phyloP scores from a whole-genome alignment of 441 rosid species.

The Macaranga tanarius region DNA sequence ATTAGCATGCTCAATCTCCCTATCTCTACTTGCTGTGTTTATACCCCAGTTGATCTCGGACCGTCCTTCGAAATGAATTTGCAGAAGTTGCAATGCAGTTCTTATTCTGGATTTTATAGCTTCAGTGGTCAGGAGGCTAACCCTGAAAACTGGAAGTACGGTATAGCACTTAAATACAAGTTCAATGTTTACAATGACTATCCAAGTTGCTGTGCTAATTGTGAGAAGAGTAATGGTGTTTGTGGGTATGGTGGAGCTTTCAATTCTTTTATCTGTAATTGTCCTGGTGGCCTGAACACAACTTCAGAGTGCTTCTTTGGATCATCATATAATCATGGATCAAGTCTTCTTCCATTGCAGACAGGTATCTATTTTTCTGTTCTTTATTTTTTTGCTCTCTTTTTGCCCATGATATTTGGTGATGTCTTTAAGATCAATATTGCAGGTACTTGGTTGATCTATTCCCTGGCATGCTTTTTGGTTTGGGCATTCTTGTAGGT shows the following conservation, averaged over 20 bases:
- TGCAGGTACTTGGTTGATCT: constrained; percentile 45
- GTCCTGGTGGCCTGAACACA: constrained; percentile 68
- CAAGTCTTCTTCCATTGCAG: constrained; percentile 34
- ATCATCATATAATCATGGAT: constrained; percentile 40
- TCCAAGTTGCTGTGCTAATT: constrained; percentile 56
- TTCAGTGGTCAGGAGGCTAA: constrained; percentile 69
- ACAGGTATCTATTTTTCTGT: constrained; percentile 24
- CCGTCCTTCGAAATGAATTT: constrained; percentile 79
- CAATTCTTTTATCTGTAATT: constrained; percentile 61
- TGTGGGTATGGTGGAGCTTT: constrained; percentile 64
- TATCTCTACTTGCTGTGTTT: constrained; percentile 81
- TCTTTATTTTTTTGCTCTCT: background rate
- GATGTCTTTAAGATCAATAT: background rate
- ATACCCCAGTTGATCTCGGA: constrained; percentile 82
- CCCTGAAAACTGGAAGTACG: constrained; percentile 87
- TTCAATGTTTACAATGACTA: constrained; percentile 75
- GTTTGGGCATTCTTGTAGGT: constrained; percentile 27
- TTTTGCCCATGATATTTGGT: background rate
- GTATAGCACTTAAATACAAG: constrained; percentile 77
- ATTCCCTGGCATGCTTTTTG: constrained; percentile 36
- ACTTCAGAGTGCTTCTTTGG: constrained; percentile 69
- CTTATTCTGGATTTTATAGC: constrained; percentile 79
- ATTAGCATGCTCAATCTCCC: constrained; percentile 70
- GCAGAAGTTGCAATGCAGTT: constrained; percentile 57
- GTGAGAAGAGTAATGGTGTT: constrained; percentile 79